Base-by-base conservation (phyloP, 164 flowering plant genomes). In the Magnolia changhungtana region DNA sequence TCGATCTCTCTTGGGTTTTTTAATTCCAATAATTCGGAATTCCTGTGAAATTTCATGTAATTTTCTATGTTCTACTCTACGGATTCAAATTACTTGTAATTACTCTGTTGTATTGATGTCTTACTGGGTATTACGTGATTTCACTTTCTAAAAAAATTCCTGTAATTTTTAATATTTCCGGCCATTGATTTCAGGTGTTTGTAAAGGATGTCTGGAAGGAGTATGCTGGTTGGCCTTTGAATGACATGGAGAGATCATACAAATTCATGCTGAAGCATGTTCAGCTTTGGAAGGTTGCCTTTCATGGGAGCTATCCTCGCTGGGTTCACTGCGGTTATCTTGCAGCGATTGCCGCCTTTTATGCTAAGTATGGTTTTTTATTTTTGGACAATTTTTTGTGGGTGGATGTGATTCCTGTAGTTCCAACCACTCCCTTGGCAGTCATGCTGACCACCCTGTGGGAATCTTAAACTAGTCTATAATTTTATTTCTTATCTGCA, bases 171-270 rank as follows among this genome's bases (percentile, higher is more conserved):
- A 65, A 20, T 65, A 20, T 20, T 18, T 5, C 51, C 20, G 1
- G 59, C 19, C 61, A 9, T 63, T 24, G 19, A 7, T 37, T 79
- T 64, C 88, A 95, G 98, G 82, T 95, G 52, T 79, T 90, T 80
- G 92, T 93, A 74, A 93, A 95, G 84, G 99, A 95, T 84, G 97
- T 95, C n/a, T 90, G 96, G 97, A 95, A 95, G 78, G 99, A 95
- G 77, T 88, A 90, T 82, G 90, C 99, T 0, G 99, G 97, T 0
- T 95, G 99, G 98, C 99, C 99, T 10, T 78, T 95, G 81, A 95
- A 93, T 69, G 85, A 91, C 80, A 93, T 93, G 99, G 99, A 95
- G 85, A 81, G 87, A 18, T 85, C 85, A 63, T 95, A 95, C 85
- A 95, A 95, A 80, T 95, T 95, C 86, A 92, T 95, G 98, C 93